Conservation (phyloP, 2,329 filamentous ascomycete species). For the Botryotinia narcissicola region DNA sequence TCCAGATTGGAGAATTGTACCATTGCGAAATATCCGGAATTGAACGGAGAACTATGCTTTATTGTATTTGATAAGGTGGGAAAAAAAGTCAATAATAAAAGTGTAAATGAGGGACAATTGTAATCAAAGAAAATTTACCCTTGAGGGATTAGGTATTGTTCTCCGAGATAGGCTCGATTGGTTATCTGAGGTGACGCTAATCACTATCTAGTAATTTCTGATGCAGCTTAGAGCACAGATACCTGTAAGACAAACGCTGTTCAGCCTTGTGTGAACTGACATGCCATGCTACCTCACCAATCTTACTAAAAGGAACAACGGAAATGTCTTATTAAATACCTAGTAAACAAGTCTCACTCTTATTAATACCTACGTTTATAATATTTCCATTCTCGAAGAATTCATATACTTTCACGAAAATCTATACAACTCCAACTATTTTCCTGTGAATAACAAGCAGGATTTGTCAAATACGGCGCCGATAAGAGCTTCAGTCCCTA, state of each 20-base stretch:
- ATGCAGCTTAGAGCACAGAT: neutral
- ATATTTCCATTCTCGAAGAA: neutral
- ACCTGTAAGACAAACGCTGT: neutral
- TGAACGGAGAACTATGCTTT: neutral
- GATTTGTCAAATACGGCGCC: neutral
- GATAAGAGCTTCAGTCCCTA: neutral
- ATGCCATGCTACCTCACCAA: neutral
- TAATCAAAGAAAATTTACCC: constrained; percentile 14
- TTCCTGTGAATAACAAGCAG: neutral
- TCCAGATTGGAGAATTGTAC: constrained; percentile 31
- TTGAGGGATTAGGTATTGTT: neutral
- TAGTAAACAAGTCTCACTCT: neutral
- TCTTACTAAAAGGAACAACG: neutral
- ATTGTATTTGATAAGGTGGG: neutral
- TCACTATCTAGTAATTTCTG: neutral
- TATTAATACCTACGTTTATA: neutral
- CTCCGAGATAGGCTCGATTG: neutral
- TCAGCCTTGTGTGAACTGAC: neutral
- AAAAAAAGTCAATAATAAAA: neutral
- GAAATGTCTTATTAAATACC: neutral
- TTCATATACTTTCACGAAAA: too few relatives aligned
- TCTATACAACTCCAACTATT: neutral
- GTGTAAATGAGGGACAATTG: neutral
- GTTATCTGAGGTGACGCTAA: neutral
- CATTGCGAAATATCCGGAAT: constrained; percentile 22